phyloP scores from a whole-genome alignment of 176 grass and related monocot genomes.

The Elymus sibiricus region DNA sequence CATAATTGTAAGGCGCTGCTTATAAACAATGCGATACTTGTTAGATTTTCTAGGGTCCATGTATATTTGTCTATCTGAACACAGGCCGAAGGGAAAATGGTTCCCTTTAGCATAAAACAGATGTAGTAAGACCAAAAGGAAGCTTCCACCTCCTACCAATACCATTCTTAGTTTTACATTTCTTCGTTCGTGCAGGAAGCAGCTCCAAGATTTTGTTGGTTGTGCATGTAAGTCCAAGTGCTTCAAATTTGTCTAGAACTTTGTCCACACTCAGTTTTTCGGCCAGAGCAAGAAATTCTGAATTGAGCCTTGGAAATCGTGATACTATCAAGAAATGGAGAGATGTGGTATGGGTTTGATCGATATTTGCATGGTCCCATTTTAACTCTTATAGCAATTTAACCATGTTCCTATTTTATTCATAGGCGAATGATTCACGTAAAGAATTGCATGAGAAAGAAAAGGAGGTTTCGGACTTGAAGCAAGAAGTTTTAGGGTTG shows the following conservation, averaged over 20 bases:
- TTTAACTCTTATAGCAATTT: neutral
- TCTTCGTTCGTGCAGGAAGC: slow-evolving; percentile 53
- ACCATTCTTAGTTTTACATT: slow-evolving; percentile 17
- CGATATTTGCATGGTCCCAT: neutral
- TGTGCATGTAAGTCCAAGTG: slow-evolving; percentile 82
- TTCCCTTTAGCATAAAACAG: slow-evolving; percentile 2
- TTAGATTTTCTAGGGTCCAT: neutral
- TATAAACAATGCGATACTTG: neutral
- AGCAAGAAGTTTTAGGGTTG: slow-evolving; percentile 69
- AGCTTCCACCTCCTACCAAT: neutral
- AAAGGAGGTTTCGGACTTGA: slow-evolving; percentile 77
- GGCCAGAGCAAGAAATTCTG: slow-evolving; percentile 91
- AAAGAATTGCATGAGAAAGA: slow-evolving; percentile 94
- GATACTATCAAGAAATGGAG: slow-evolving; percentile 99
- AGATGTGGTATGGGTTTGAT: slow-evolving; percentile 79
- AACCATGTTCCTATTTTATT: slow-evolving; percentile 33
- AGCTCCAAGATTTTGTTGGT: slow-evolving; percentile 90
- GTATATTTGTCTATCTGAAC: slow-evolving; percentile 24
- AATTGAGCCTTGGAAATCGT: slow-evolving; percentile 96
- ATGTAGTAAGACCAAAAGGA: slow-evolving; percentile 1
- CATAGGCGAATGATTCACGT: slow-evolving; percentile 95
- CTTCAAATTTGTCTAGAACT: slow-evolving; percentile 88
- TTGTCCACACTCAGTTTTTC: slow-evolving; percentile 88
- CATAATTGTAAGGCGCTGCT: too few species aligned
- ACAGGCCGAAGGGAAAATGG: neutral